Percentiles rank a stretch among this genome's conserved stretches.
These are phyloP conservation scores for Cenchrus americanus DNA, from an alignment of 176 grass and related monocot genomes.

Conservation along the genomic window DNA sequence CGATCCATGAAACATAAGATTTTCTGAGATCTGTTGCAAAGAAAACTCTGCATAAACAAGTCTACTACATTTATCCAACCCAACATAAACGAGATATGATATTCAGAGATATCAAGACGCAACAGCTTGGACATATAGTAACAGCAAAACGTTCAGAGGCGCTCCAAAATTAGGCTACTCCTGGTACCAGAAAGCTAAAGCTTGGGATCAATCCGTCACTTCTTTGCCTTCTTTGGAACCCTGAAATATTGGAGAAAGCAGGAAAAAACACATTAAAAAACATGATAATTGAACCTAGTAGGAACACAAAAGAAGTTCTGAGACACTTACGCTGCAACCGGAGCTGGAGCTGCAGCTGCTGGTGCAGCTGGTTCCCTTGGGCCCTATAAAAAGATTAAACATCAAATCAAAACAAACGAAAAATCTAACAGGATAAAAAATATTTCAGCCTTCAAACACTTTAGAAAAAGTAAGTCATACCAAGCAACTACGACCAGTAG, in stretches of 20 bases:
- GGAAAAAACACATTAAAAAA: not conserved
- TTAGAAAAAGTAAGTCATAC: not conserved
- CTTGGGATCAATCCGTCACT: not conserved
- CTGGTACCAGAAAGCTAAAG: not conserved
- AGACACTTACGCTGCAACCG: slow-evolving; percentile 34
- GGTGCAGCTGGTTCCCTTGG: slow-evolving; percentile 8
- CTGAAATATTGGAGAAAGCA: not conserved
- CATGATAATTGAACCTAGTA: no score
- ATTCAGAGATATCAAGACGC: not conserved
- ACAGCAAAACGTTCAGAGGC: not conserved
- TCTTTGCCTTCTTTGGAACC: slow-evolving; percentile 2
- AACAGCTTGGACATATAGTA: not conserved
- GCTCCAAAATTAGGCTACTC: slow-evolving; percentile 21
- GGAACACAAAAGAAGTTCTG: not conserved
- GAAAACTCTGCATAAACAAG: slow-evolving; percentile 32
- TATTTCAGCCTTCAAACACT: not conserved
- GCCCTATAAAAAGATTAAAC: not conserved
- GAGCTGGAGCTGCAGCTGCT: slow-evolving; percentile 38
- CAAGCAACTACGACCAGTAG: not conserved
- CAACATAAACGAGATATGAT: slow-evolving; percentile 12
- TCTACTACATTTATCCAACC: slow-evolving; percentile 27
- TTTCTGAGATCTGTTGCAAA: not conserved
- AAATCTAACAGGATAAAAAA: no score
- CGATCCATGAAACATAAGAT: not conserved
- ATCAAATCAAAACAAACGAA: not conserved